Evolutionary conservation across 352 stramenopile species (phyloP).

Genomic region (Phytophthora sansomeana): DNA sequence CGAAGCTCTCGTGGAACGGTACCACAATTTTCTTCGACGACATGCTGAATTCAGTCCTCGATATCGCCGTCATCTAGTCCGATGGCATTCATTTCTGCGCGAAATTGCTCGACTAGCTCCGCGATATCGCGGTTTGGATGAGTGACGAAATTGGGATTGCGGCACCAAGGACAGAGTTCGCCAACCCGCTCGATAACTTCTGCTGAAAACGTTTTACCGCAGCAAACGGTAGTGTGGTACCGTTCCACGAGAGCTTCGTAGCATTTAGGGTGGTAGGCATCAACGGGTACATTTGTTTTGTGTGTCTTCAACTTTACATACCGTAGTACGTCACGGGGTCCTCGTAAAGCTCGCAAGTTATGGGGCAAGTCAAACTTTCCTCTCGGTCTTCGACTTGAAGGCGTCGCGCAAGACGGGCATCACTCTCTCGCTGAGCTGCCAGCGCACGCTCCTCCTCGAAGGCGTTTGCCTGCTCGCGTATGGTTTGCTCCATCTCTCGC

Average conservation of each 20-base stretch:
- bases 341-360: slow-evolving; percentile 11
- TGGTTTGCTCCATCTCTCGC: slow-evolving; percentile 2
- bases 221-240: slow-evolving; percentile 11
- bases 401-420: slow-evolving; percentile 9
- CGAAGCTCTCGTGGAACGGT: too few relatives aligned
- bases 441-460: slow-evolving; percentile 14
- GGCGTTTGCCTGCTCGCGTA: slow-evolving; percentile 6
- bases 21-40: too few relatives aligned
- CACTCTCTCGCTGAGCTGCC: slow-evolving; percentile 1
- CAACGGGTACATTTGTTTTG: too few relatives aligned
- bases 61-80: too few relatives aligned
- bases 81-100: not conserved
- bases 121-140: slow-evolving; percentile 18
- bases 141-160: not conserved
- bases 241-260: too few relatives aligned
- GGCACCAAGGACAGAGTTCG: slow-evolving; percentile 14
- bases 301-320: too few relatives aligned
- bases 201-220: slow-evolving; percentile 22
- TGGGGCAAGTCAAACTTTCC: slow-evolving; percentile 17
- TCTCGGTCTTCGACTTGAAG: slow-evolving; percentile 12
- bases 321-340: not conserved
- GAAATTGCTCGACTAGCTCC: slow-evolving; percentile 9
- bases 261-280: too few relatives aligned
- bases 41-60: too few relatives aligned
- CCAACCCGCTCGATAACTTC: not conserved